Conservation (phyloP, 1,284 basidiomycete genomes). For the Tranzscheliella williamsii region DNA sequence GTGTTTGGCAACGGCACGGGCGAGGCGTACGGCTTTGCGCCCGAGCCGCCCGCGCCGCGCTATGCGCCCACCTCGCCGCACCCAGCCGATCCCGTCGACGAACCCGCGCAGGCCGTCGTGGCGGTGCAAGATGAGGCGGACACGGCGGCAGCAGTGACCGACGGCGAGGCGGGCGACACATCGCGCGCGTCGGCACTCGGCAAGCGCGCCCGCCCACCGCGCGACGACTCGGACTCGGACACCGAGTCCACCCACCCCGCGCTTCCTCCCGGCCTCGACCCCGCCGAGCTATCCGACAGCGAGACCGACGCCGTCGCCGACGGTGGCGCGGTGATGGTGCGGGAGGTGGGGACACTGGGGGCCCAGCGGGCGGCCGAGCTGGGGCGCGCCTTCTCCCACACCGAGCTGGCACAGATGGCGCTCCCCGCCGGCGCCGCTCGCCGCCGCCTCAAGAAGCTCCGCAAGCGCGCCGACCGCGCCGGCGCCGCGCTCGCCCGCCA, state of each 20-base stretch:
- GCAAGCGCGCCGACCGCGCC: constrained; percentile 23
- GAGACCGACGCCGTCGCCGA: constrained; percentile 1
- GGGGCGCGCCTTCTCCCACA: constrained; percentile 14
- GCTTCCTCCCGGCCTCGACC: too few relatives aligned
- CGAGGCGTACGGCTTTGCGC: background rate
- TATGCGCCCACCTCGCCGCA: constrained; percentile 1
- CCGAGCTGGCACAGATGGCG: constrained; percentile 28
- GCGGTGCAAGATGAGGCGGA: constrained; percentile 1
- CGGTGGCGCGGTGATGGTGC: background rate
- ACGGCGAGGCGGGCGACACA: constrained; percentile 17
- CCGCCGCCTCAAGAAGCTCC: constrained; percentile 37
- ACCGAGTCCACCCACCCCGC: too few relatives aligned
- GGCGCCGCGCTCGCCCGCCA: constrained; percentile 29
- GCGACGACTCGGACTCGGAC: constrained; percentile 3
- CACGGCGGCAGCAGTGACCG: constrained; percentile 5
- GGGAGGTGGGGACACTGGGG: background rate
- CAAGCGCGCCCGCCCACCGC: constrained; percentile 13
- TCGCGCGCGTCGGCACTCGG: constrained; percentile 19
- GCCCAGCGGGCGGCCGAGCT: constrained; percentile 11
- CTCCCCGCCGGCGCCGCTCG: constrained; percentile 5
- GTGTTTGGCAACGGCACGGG: constrained; percentile 43
- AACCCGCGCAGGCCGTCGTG: background rate
- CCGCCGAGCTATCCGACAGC: constrained; percentile 5
- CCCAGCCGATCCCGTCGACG: too few relatives aligned
- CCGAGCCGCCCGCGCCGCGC: constrained; percentile 12